Conservation (phyloP, 495 filamentous ascomycete genomes). For the Daldinia bambusicola region DNA sequence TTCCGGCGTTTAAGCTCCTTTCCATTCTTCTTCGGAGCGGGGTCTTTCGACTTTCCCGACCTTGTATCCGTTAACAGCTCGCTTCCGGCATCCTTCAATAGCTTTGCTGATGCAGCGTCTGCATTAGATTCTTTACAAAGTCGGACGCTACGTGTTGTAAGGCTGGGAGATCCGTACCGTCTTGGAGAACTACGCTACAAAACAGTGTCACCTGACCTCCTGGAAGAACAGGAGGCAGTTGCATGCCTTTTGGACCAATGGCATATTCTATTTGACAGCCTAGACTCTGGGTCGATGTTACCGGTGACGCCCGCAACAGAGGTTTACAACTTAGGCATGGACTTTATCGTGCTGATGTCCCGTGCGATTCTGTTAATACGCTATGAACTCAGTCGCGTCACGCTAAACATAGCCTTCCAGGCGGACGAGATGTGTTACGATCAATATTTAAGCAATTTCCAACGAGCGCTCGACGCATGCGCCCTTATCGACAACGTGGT, state of each 20-base stretch:
- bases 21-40: conserved; percentile 44
- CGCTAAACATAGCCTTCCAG: conserved; percentile 43
- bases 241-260: conserved; percentile 36
- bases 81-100: conserved; percentile 16
- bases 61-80: conserved; percentile 13
- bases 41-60: conserved; percentile 41
- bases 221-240: conserved; percentile 21
- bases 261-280: conserved; percentile 35
- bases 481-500: conserved; percentile 19
- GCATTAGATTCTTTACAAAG: conserved; percentile 43
- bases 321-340: background rate
- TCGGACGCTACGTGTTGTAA: conserved; percentile 42
- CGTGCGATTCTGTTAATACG: conserved; percentile 19
- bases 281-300: conserved; percentile 26
- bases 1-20: conserved; percentile 42
- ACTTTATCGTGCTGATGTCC: conserved; percentile 18
- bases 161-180: conserved; percentile 41
- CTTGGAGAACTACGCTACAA: conserved; percentile 30
- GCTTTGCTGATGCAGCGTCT: conserved; percentile 30
- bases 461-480: conserved; percentile 37
- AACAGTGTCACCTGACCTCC: conserved; percentile 13
- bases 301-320: conserved; percentile 2
- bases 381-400: conserved; percentile 44
- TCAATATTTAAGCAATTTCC: conserved; percentile 36
- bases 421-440: conserved; percentile 46